Evolutionary conservation across 1,139 yeast species (phyloP).

Genomic region (Spathaspora sp.): DNA sequence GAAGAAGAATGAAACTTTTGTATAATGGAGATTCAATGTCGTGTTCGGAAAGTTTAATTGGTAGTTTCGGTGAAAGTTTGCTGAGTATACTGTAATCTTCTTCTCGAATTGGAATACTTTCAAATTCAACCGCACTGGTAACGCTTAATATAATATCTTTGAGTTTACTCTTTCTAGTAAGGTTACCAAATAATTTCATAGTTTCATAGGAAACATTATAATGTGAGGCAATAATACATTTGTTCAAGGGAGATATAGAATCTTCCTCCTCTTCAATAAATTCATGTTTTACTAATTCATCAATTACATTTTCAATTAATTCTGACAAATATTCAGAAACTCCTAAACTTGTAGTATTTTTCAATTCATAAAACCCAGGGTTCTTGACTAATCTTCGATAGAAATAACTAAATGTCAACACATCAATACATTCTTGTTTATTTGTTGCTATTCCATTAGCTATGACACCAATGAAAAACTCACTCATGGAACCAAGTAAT

Average conservation of each 20-base stretch:
- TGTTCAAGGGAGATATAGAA: constrained; percentile 59
- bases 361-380: constrained; percentile 85
- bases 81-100: constrained; percentile 49
- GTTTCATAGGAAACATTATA: constrained; percentile 65
- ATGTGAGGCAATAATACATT: constrained; percentile 74
- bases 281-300: constrained; percentile 60
- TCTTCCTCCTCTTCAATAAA: constrained; percentile 54
- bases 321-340: constrained; percentile 83
- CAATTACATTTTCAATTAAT: constrained; percentile 69
- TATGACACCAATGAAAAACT: constrained; percentile 70
- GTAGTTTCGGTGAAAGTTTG: constrained; percentile 57
- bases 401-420: constrained; percentile 83
- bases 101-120: constrained; percentile 55
- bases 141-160: constrained; percentile 66
- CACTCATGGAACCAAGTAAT: constrained; percentile 57
- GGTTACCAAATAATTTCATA: constrained; percentile 56
- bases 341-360: constrained; percentile 62
- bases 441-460: constrained; percentile 61
- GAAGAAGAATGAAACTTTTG: constrained; percentile 74
- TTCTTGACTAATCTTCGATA: constrained; percentile 78
- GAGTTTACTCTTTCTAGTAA: constrained; percentile 57
- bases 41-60: constrained; percentile 49
- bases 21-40: constrained; percentile 52
- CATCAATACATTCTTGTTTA: constrained; percentile 86
- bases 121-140: constrained; percentile 71